Evolutionary conservation across 2,329 filamentous ascomycete species (phyloP), one percentile per base, ranked within the genome.

Genomic region (Cyanodermella asteris): DNA sequence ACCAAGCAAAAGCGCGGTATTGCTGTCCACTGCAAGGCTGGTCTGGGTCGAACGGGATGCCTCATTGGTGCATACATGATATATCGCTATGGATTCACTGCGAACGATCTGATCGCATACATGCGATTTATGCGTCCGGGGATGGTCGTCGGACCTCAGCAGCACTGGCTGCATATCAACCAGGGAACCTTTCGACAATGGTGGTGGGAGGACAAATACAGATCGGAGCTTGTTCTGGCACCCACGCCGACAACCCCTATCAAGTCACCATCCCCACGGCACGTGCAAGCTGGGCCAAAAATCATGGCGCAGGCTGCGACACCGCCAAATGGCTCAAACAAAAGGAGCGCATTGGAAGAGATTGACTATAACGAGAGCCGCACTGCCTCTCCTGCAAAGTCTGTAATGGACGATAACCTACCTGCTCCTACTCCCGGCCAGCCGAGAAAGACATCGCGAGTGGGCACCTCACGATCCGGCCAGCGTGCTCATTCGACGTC

Each of bases 41-140:
- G 87, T 23, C 68, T 97, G 12, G 87, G 87, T 15, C 72, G 87
- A 23, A 97, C 87, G 2, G 87, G 87, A 9, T 97, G 87, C 47
- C 57, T 97, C 34, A 97, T 97, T 41, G 87, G 87, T 30, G 87
- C 87, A 16, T 97, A 97, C 44, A 62, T 97, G 32, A 94, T 97
- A 44, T 97, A 97, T 57, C 70, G 82, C 36, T 75, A 94, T 48
- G 87, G 80, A 29, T 97, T 94, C 50, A 94, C 84, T 5, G 87
- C 87, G 35, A 91, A 94, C 43, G 84, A 93, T 52, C 69, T 91
- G 40, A 94, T 94, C 45, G 76, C 82, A 3, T 97, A 82, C 50
- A 94, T 97, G 84, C 72, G 84, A 32, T 97, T 97, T 54, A 94
- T 94, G 84, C 67, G 84, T 30, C 87, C 87, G 0, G 87, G 87